Percentiles rank a stretch among this genome's conserved stretches.
Evolutionary conservation across 768 basidiomycete genomes (phyloP).

Genomic region (Butyriboletus loyo): DNA sequence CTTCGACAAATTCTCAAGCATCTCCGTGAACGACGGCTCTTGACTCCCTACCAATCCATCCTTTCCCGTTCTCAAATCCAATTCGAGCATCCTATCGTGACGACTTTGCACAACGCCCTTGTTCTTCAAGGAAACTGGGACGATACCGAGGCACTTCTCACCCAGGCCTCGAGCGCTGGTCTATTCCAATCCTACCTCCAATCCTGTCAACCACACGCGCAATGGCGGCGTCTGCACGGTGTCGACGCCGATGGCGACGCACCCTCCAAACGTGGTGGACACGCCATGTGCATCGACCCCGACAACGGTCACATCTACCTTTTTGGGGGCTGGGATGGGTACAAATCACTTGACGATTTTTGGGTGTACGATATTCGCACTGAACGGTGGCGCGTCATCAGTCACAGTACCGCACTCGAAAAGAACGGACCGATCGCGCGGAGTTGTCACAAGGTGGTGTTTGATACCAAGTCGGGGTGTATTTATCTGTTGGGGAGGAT

Average conservation of each 20-base stretch:
- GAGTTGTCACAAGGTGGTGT: constrained; percentile 81
- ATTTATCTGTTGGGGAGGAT: constrained; percentile 75
- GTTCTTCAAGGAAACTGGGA: constrained; percentile 68
- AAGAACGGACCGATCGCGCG: constrained; percentile 66
- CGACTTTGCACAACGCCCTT: constrained; percentile 57
- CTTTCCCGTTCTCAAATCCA: constrained; percentile 20
- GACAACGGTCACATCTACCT: constrained; percentile 64
- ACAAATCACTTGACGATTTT: constrained; percentile 71
- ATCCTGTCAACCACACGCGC: constrained; percentile 52
- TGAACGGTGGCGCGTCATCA: constrained; percentile 61
- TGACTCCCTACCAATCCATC: constrained; percentile 50
- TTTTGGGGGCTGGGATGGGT: constrained; percentile 78
- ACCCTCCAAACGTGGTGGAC: constrained; percentile 70
- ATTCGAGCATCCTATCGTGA: constrained; percentile 68
- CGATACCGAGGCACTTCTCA: constrained; percentile 52
- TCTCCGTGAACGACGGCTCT: constrained; percentile 69
- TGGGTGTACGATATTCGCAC: constrained; percentile 66
- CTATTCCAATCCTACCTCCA: constrained; percentile 62
- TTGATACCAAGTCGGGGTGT: constrained; percentile 64
- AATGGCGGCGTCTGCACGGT: constrained; percentile 59
- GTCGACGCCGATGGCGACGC: constrained; percentile 61
- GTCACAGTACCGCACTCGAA: constrained; percentile 51
- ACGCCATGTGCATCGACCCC: constrained; percentile 78
- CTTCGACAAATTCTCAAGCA: constrained; percentile 55
- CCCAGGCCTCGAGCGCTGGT: constrained; percentile 45